phyloP scores from a whole-genome alignment of 1,284 basidiomycete genomes.

The Boletus smithii region DNA sequence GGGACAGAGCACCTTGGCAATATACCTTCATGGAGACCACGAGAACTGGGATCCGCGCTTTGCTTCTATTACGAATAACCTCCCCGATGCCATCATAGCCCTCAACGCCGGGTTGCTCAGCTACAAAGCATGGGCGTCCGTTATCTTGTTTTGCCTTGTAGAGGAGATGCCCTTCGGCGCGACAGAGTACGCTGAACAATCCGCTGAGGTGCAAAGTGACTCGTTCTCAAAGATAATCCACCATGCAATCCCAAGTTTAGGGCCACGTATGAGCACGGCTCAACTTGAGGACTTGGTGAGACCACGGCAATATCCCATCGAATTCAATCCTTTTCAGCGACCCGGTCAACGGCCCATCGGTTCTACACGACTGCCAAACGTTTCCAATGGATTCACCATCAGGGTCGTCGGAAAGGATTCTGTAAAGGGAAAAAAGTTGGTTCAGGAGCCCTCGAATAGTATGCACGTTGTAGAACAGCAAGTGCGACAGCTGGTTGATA shows the following conservation, averaged over 20 bases:
- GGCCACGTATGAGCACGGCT: constrained; percentile 21
- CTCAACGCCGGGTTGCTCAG: constrained; percentile 39
- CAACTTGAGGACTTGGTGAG: constrained; percentile 26
- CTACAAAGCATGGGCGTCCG: constrained; percentile 36
- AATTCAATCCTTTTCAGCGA: constrained; percentile 39
- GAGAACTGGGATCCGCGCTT: constrained; percentile 34
- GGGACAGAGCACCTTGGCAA: constrained; percentile 32
- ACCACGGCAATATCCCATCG: constrained; percentile 33
- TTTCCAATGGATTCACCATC: constrained; percentile 40
- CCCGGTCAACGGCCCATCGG: constrained; percentile 37
- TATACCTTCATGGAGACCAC: constrained; percentile 34
- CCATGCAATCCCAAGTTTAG: constrained; percentile 22
- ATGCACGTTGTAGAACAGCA: background rate
- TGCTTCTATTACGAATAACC: constrained; percentile 12
- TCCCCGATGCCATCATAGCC: constrained; percentile 38
- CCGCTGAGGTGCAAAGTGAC: constrained; percentile 34
- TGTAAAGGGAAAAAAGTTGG: background rate
- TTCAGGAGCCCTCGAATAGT: background rate
- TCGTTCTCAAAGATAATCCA: constrained; percentile 30
- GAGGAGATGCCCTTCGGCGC: constrained; percentile 37
- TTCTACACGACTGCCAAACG: constrained; percentile 33
- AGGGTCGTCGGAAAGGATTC: constrained; percentile 28
- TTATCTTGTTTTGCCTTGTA: constrained; percentile 31
- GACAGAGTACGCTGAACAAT: constrained; percentile 43
- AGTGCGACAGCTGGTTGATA: constrained; percentile 15